phyloP scores from a whole-genome alignment of 257 asterid genomes.

The Solanum gracilifrons region DNA sequence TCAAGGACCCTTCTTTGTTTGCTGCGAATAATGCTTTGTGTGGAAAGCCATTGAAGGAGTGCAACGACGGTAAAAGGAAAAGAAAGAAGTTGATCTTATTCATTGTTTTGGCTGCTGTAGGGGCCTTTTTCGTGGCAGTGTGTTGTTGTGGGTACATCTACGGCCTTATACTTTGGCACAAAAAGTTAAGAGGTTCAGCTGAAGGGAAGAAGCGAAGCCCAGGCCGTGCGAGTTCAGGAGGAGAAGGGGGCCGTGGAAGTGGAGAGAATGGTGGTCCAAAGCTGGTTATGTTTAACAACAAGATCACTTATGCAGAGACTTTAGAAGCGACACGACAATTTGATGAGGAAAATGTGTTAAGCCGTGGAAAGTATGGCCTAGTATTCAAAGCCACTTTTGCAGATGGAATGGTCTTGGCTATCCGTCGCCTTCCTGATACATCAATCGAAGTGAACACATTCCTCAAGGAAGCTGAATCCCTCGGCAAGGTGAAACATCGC shows the following conservation, averaged over 20 bases:
- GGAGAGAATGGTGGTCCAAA: conserved; percentile 66
- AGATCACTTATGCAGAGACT: conserved; percentile 57
- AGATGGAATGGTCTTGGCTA: conserved; percentile 68
- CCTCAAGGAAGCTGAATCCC: conserved; percentile 55
- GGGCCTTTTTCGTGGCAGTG: conserved; percentile 37
- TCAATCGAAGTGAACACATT: conserved; percentile 38
- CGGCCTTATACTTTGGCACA: conserved; percentile 57
- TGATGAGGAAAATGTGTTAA: conserved; percentile 60
- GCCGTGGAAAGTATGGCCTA: conserved; percentile 47
- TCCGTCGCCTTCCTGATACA: conserved; percentile 45
- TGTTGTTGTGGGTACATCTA: conserved; percentile 62
- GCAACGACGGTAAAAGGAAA: conserved; percentile 25
- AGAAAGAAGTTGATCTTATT: conserved; percentile 52
- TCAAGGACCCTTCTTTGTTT: conserved; percentile 47
- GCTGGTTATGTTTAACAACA: conserved; percentile 61
- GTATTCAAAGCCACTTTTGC: conserved; percentile 55
- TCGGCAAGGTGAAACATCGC: conserved; percentile 58
- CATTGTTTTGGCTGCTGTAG: conserved; percentile 43
- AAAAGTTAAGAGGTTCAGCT: conserved; percentile 30
- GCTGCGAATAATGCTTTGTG: conserved; percentile 43
- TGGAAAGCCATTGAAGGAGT: conserved; percentile 48
- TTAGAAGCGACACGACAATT: conserved; percentile 59
- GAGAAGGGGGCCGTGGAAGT: conserved; percentile 56
- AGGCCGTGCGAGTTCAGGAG: conserved; percentile 37
- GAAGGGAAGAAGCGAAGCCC: conserved; percentile 81